These are phyloP conservation scores for Septoria petroselini DNA, from an alignment of 2,329 filamentous ascomycete species.

Conservation along the genomic window DNA sequence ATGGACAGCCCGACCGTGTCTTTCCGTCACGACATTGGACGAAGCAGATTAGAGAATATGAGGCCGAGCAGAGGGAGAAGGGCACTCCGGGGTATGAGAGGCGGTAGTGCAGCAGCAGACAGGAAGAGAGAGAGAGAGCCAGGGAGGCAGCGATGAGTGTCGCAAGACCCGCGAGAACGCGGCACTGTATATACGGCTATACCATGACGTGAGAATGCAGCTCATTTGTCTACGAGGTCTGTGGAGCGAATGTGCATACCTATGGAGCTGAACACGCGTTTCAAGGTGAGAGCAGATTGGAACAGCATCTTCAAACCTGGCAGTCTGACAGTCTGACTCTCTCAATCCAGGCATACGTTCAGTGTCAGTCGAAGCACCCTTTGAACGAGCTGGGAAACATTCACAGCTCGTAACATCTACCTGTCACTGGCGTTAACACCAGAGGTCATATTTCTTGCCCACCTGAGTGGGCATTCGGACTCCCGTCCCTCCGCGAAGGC, in stretches of 20 bases:
- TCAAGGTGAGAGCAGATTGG: background rate
- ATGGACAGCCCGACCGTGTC: slow-evolving; percentile 61
- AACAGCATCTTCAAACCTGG: too few species aligned
- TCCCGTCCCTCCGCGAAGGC: too few species aligned
- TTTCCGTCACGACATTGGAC: slow-evolving; percentile 81
- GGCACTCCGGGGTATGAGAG: slow-evolving; percentile 19
- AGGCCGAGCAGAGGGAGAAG: slow-evolving; percentile 43
- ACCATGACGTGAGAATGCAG: slow-evolving; percentile 8
- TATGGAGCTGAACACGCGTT: too few species aligned
- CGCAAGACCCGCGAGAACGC: background rate
- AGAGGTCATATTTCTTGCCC: too few species aligned
- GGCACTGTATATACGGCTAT: slow-evolving; percentile 14
- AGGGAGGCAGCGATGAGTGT: background rate
- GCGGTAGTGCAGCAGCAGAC: background rate
- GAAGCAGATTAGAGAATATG: slow-evolving; percentile 67
- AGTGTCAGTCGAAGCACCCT: too few species aligned
- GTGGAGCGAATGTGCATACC: too few species aligned
- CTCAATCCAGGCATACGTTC: too few species aligned
- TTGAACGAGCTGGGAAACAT: too few species aligned
- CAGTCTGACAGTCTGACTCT: too few species aligned
- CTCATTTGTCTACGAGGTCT: slow-evolving; percentile 9
- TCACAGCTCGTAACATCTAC: too few species aligned
- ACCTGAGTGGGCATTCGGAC: too few species aligned
- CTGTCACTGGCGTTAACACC: too few species aligned
- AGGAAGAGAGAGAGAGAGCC: slow-evolving; percentile 1